phyloP scores from a whole-genome alignment of 495 filamentous ascomycete genomes.

The Penicillium ucsense region DNA sequence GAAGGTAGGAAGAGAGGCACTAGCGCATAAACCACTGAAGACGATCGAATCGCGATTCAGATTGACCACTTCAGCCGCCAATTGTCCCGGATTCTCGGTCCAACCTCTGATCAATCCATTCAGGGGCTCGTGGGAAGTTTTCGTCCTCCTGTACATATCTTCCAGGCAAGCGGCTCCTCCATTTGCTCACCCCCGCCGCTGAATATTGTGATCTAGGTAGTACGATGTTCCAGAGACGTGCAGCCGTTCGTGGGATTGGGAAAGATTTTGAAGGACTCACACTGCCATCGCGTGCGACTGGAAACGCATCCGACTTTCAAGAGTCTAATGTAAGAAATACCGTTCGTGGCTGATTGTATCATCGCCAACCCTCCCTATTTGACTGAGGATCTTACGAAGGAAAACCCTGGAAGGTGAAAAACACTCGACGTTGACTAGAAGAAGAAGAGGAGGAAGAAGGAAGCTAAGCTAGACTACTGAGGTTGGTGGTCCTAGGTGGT shows the following conservation, averaged over 20 bases:
- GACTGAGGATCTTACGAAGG: too few relatives aligned
- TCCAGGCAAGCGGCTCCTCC: not conserved
- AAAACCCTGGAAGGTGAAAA: too few relatives aligned
- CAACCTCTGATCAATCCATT: not conserved
- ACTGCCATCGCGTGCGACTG: not conserved
- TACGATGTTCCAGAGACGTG: not conserved
- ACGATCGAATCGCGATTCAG: not conserved
- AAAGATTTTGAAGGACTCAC: not conserved
- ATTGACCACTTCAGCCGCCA: not conserved
- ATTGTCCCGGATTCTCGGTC: not conserved
- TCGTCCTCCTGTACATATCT: not conserved
- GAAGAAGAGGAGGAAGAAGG: too few relatives aligned
- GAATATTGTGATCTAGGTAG: not conserved
- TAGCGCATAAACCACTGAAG: not conserved
- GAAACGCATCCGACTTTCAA: not conserved
- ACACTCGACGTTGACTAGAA: too few relatives aligned
- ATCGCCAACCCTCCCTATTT: slow-evolving; percentile 1
- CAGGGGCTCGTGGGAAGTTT: not conserved
- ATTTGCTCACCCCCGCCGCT: not conserved
- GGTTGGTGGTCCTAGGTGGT: too few relatives aligned
- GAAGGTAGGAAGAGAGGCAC: not conserved
- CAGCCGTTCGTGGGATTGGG: not conserved
- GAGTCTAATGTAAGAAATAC: not conserved
- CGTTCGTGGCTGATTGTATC: not conserved
- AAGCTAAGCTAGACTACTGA: too few relatives aligned